Percentiles rank a stretch among this genome's conserved stretches.
phyloP scores from a whole-genome alignment of 23 red algal genomes.

The Gracilariopsis chorda region DNA sequence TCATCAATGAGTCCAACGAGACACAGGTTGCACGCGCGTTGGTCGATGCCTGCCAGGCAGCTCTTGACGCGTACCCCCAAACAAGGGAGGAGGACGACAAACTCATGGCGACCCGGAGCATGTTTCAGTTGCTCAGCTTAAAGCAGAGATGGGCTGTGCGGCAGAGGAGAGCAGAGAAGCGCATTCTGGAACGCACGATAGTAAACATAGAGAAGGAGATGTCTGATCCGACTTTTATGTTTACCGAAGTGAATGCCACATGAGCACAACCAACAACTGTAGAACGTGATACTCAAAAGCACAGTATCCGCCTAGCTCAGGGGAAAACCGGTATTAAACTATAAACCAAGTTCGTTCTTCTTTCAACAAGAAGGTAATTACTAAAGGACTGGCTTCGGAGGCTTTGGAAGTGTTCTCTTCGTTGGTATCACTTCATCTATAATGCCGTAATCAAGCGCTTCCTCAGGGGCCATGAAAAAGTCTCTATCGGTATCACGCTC shows the following conservation, averaged over 20 bases:
- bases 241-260: slow-evolving; percentile 21
- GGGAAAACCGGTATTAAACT: too few relatives aligned
- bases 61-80: slow-evolving; percentile 67
- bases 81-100: slow-evolving; percentile 80
- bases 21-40: slow-evolving; percentile 50
- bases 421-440: slow-evolving; percentile 93
- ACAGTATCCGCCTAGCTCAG: background rate
- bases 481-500: slow-evolving; percentile 88
- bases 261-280: background rate
- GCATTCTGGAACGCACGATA: slow-evolving; percentile 88
- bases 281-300: background rate
- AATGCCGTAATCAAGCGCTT: slow-evolving; percentile 85
- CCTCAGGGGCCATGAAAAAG: slow-evolving; percentile 89
- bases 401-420: slow-evolving; percentile 54
- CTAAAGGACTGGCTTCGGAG: slow-evolving; percentile 25
- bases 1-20: slow-evolving; percentile 84
- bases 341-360: too few relatives aligned
- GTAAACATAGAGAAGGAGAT: slow-evolving; percentile 71
- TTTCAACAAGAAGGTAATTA: background rate
- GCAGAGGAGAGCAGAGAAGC: slow-evolving; percentile 87
- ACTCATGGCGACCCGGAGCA: slow-evolving; percentile 42
- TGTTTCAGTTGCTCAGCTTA: slow-evolving; percentile 70
- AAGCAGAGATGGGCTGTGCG: slow-evolving; percentile 90
- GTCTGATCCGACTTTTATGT: slow-evolving; percentile 63
- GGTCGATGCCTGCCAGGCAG: slow-evolving; percentile 55